Base-by-base conservation (phyloP, 1,139 yeast genomes). In the Petasospora fabianii region DNA sequence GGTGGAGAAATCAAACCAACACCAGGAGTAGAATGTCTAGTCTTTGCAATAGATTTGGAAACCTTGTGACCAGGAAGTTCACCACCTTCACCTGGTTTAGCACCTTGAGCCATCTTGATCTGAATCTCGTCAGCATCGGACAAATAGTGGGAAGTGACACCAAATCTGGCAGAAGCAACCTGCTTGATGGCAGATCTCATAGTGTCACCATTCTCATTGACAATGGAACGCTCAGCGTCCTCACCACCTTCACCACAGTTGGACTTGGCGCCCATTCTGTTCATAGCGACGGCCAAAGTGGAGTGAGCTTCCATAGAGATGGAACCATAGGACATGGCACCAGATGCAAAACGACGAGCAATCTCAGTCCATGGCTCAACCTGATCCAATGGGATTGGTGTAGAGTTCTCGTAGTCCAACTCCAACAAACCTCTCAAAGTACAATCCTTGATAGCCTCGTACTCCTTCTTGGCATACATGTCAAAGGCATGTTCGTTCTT, bases 211-310 rank as follows among this genome's bases (percentile, higher is more conserved):
- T 85, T 84, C 36, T 78, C 84, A 47, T 75, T 75, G 27, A 84
- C 83, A 44, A 74, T 70, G 6, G 96, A 84, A 58, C 97, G 77
- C 58, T 92, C 96, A 34, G 95, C 78, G 61, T 92, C 97, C 66
- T 92, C 98, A 71, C 98, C 98, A 72, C 98, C 98, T 71, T 92
- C 98, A 69, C 98, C 98, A 48, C 97, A 90, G 64, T 92, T 92
- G 37, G 96, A 87, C 66, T 88, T 92, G 56, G 97, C 98, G 40
- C 97, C 97, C 53, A 92, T 73, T 65, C 97, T 75, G 70, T 92
- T 92, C 98, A 92, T 92, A 36, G 98, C 98, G 43, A 92, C 95
- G 12, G 98, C 98, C 55, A 92, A 71, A 9, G 98, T 90, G 4
- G 97, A 87, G 65, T 92, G 98, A 3, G 97, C 88, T 66, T 92